Evolutionary conservation across 805 yeast species (phyloP).

Genomic region (Metschnikowia drakensbergensis): DNA sequence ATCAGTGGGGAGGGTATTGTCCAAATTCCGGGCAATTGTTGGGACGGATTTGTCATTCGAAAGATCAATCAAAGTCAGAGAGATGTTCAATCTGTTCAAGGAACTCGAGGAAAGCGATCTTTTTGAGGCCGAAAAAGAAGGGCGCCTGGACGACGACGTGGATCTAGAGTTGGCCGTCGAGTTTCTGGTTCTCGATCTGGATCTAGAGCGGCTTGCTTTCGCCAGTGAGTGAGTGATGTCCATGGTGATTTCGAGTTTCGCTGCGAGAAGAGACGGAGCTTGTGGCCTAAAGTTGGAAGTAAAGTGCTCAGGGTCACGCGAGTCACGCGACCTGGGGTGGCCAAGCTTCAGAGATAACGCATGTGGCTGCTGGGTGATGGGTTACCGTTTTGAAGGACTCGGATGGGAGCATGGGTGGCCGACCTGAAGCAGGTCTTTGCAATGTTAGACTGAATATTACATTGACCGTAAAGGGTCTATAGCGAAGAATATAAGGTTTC

Average conservation of each 20-base stretch:
- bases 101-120: conserved; percentile 37
- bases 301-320: background rate
- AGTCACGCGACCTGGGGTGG: conserved; percentile 4
- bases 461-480: too few species aligned
- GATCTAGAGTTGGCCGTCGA: conserved; percentile 34
- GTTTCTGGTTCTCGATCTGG: conserved; percentile 33
- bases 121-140: conserved; percentile 27
- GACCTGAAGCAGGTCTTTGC: background rate
- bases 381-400: too few species aligned
- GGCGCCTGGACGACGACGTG: conserved; percentile 32
- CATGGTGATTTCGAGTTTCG: conserved; percentile 1
- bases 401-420: too few species aligned
- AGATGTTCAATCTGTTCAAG: conserved; percentile 24
- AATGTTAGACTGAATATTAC: background rate
- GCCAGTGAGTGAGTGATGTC: conserved; percentile 18
- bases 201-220: conserved; percentile 34
- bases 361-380: background rate
- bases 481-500: background rate
- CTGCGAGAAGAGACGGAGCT: background rate
- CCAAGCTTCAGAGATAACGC: background rate
- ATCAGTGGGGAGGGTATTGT: conserved; percentile 74
- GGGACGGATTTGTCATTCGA: conserved; percentile 39
- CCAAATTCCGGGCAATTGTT: conserved; percentile 57
- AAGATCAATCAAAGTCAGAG: conserved; percentile 26
- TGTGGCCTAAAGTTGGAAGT: background rate